A percentile compares a stretch with the other conserved stretches of the same genome.
Conservation (phyloP, 108 stramenopile genomes). For the Bacterosira constricta region DNA sequence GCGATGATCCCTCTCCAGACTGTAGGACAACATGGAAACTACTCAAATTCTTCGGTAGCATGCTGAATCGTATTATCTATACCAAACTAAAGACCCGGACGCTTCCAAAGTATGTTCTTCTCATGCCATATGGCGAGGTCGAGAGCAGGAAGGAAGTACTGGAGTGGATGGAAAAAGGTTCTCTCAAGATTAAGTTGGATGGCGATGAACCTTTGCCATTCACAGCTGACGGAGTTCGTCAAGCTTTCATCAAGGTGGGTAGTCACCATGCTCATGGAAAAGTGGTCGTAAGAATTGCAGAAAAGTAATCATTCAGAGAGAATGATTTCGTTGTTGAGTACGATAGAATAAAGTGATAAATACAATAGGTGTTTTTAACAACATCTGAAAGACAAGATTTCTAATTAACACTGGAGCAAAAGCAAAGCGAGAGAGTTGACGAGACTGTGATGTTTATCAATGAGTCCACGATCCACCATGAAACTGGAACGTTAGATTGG, state of each 20-base stretch:
- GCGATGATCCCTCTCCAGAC: conserved; percentile 8
- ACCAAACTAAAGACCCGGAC: conserved; percentile 10
- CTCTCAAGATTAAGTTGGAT: conserved; percentile 12
- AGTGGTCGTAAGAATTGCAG: conserved; percentile 26
- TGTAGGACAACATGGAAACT: conserved; percentile 3
- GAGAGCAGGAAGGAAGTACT: conserved; percentile 15
- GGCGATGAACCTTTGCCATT: conserved; percentile 13
- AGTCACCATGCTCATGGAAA: conserved; percentile 31
- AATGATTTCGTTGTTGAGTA: too few species aligned
- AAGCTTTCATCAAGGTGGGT: conserved; percentile 21
- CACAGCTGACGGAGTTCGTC: conserved; percentile 17
- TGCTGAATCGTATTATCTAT: conserved; percentile 1
- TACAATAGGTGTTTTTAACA: too few species aligned
- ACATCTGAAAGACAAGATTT: too few species aligned
- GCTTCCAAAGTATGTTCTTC: conserved; percentile 6
- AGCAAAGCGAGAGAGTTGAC: too few species aligned
- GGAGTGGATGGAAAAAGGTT: conserved; percentile 9
- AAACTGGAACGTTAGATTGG: too few species aligned
- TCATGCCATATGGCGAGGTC: neutral
- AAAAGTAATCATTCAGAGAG: neutral
- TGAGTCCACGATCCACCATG: too few species aligned
- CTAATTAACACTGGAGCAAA: too few species aligned
- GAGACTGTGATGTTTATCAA: too few species aligned
- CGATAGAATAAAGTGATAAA: too few species aligned
- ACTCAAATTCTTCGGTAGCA: conserved; percentile 3